Evolutionary conservation across 495 filamentous ascomycete species (phyloP).

Genomic region (Cetradonia linearis): DNA sequence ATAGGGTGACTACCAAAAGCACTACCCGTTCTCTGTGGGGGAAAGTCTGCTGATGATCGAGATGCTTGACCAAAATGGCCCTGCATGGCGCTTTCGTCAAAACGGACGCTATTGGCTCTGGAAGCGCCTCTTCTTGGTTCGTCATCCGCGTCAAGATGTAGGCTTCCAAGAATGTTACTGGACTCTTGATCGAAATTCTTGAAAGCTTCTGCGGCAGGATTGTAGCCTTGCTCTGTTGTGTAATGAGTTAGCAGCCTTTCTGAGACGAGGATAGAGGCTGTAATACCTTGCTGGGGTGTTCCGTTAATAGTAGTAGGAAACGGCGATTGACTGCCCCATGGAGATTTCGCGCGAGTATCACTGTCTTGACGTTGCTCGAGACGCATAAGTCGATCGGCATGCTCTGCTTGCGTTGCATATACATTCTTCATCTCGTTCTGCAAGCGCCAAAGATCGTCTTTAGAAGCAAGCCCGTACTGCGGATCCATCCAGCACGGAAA

Average conservation of each 20-base stretch:
- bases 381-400: slow-evolving; percentile 66
- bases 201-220: slow-evolving; percentile 66
- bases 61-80: slow-evolving; percentile 76
- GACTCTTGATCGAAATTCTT: slow-evolving; percentile 75
- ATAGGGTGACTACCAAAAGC: slow-evolving; percentile 72
- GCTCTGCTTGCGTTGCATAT: slow-evolving; percentile 64
- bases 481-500: slow-evolving; percentile 44
- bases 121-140: slow-evolving; percentile 88
- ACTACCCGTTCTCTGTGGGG: slow-evolving; percentile 67
- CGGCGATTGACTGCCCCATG: slow-evolving; percentile 71
- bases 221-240: slow-evolving; percentile 56
- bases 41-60: slow-evolving; percentile 68
- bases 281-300: slow-evolving; percentile 66
- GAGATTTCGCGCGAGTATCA: slow-evolving; percentile 72
- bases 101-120: slow-evolving; percentile 94
- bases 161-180: slow-evolving; percentile 56
- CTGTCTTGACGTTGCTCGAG: slow-evolving; percentile 76
- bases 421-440: slow-evolving; percentile 81
- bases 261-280: slow-evolving; percentile 5
- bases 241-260: slow-evolving; percentile 16
- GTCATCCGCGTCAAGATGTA: slow-evolving; percentile 79
- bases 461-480: slow-evolving; percentile 52
- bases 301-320: slow-evolving; percentile 62
- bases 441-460: slow-evolving; percentile 75
- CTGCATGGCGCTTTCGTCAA: slow-evolving; percentile 91